Evolutionary conservation across 2,329 filamentous ascomycete genomes (phyloP), one percentile per base, ranked within the genome.

Genomic region (Fusarium sp.): DNA sequence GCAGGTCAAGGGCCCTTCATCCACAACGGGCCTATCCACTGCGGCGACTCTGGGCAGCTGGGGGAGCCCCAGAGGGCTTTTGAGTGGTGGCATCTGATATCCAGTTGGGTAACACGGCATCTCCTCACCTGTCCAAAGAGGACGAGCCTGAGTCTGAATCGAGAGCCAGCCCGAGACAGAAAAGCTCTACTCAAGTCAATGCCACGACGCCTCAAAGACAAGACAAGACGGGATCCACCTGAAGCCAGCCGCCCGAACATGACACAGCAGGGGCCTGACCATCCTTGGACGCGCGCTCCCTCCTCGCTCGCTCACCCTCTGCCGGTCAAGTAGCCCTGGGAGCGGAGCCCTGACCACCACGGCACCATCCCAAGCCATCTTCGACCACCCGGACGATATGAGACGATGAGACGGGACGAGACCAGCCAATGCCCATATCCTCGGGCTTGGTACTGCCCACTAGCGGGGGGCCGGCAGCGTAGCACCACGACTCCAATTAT

Each of bases 61-160:
- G 17, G 42, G 59, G 31, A 61, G 53, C 44, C 65, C 60, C 55
- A 60, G 27, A 10, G 11, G n/a, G 27, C 27, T 59, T 56, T 24
- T 56, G 29, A 42, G 56, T 27, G 35, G 35, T 59, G 27, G 56
- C 56, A 59, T 57, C 36, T 55, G 29, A 61, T 33, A 38, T 53
- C 42, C 55, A 51, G 66, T 20, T 59, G 29, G 40, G 70, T 64
- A 61, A 64, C 66, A 71, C 58, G 35, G 20, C 61, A 73, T 53
- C 51, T 31, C 20, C 55, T 49, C 42, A 38, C 69, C 56, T 51
- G 40, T 65, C 65, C 42, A 58, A 73, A 70, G 27, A 29, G 46
- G 46, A 51, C 27, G 17, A 31, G 11, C n/a, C 27, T 31, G 46
- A 51, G 46, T 51, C 46, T 51, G 46, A 31, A 51, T 51, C 46